A percentile compares a stretch with the other conserved stretches of the same genome.
Evolutionary conservation across 352 stramenopile genomes (phyloP).

Genomic region (Phytophthora boehmeriae): DNA sequence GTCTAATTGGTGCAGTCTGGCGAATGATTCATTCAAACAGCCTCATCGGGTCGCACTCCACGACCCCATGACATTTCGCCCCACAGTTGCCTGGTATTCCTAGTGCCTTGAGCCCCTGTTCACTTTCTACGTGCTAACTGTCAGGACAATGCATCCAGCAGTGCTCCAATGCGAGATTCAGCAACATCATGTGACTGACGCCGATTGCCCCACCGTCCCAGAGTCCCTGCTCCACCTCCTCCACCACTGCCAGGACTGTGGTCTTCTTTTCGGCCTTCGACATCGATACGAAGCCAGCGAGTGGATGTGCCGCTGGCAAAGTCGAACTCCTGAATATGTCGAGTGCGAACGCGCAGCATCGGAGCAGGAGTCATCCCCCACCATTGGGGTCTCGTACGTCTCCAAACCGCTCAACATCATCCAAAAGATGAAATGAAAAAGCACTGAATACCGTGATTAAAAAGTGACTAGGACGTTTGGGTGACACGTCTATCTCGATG

Average conservation of each 20-base stretch:
- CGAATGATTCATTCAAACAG: too few relatives aligned
- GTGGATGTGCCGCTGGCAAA: conserved; percentile 72
- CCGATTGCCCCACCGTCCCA: conserved; percentile 33
- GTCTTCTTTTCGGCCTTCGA: conserved; percentile 64
- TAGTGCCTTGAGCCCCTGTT: not conserved
- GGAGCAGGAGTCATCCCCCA: conserved; percentile 57
- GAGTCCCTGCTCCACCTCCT: conserved; percentile 9
- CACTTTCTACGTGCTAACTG: not conserved
- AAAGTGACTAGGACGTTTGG: conserved; percentile 60
- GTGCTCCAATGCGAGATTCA: conserved; percentile 44
- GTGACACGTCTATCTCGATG: conserved; percentile 76
- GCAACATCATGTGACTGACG: conserved; percentile 37
- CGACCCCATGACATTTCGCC: too few relatives aligned
- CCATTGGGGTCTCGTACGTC: conserved; percentile 36
- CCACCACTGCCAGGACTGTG: conserved; percentile 23
- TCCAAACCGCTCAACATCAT: conserved; percentile 78
- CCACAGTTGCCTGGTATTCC: not conserved
- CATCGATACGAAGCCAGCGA: conserved; percentile 66
- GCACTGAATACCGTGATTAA: conserved; percentile 80
- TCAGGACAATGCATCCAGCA: conserved; percentile 48
- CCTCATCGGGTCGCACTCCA: too few relatives aligned
- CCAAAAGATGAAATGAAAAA: conserved; percentile 79
- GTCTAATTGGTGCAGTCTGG: too few relatives aligned
- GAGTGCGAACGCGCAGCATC: conserved; percentile 66
- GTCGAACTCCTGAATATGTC: conserved; percentile 84